Conservation (phyloP, 2,329 filamentous ascomycete species). For the Pleoardoris graminearum region DNA sequence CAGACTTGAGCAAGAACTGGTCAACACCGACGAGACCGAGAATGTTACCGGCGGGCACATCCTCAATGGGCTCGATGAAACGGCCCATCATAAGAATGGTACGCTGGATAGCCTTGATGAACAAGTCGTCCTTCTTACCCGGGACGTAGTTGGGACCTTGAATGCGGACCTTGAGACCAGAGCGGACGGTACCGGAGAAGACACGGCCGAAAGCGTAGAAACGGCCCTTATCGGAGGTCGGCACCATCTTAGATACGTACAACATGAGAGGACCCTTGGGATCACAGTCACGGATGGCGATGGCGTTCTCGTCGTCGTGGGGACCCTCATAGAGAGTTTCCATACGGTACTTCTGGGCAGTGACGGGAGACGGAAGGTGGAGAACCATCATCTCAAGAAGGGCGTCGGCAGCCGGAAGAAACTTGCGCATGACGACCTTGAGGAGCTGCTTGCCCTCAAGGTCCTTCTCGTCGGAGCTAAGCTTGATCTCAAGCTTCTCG, state of each 20-base stretch:
- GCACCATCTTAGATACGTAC: slow-evolving; percentile 99
- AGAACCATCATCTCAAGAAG: slow-evolving; percentile 99
- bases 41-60: slow-evolving; percentile 99
- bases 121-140: slow-evolving; percentile 98
- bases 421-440: slow-evolving; percentile 98
- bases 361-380: slow-evolving; percentile 93
- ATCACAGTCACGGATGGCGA: slow-evolving; percentile 98
- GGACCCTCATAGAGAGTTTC: slow-evolving; percentile 99
- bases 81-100: slow-evolving; percentile 99
- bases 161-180: slow-evolving; percentile 99
- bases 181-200: slow-evolving; percentile 96
- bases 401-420: slow-evolving; percentile 96
- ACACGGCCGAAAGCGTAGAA: slow-evolving; percentile 99
- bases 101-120: slow-evolving; percentile 99
- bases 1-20: slow-evolving; percentile 99
- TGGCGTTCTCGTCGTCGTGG: slow-evolving; percentile 84
- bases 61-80: slow-evolving; percentile 97
- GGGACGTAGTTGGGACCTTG: slow-evolving; percentile 98
- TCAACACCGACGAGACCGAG: slow-evolving; percentile 98
- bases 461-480: slow-evolving; percentile 80
- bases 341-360: slow-evolving; percentile 95
- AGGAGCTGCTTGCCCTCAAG: slow-evolving; percentile 97
- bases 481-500: slow-evolving; percentile 94
- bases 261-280: slow-evolving; percentile 98
- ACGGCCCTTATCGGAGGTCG: slow-evolving; percentile 98